These are phyloP conservation scores for Sanghuangporus weigelae DNA, from an alignment of 1,284 basidiomycete species.

Conservation along the genomic window DNA sequence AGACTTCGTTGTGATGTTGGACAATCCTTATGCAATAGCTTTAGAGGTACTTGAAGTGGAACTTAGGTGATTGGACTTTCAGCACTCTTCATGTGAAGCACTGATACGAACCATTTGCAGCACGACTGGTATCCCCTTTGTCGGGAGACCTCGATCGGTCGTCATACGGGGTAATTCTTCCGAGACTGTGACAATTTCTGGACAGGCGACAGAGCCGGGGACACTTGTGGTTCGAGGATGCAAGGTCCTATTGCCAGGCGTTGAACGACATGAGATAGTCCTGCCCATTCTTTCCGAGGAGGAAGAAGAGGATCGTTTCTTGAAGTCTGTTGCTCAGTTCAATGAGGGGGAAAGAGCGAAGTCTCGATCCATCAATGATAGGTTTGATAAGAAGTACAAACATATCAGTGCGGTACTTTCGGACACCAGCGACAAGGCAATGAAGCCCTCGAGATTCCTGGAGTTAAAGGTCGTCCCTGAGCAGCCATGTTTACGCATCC, in stretches of 20 bases:
- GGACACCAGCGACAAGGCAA: slow-evolving; percentile 27
- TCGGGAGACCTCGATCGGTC: slow-evolving; percentile 53
- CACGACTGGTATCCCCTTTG: slow-evolving; percentile 76
- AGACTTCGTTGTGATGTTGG: slow-evolving; percentile 80
- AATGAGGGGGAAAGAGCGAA: slow-evolving; percentile 68
- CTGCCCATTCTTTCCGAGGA: slow-evolving; percentile 71
- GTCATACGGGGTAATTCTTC: slow-evolving; percentile 70
- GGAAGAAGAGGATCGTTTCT: slow-evolving; percentile 59
- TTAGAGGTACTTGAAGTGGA: slow-evolving; percentile 79
- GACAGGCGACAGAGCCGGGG: slow-evolving; percentile 64
- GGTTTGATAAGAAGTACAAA: slow-evolving; percentile 34
- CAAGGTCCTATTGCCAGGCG: slow-evolving; percentile 70
- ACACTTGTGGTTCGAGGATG: slow-evolving; percentile 74
- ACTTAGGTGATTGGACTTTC: slow-evolving; percentile 53
- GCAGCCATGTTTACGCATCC: slow-evolving; percentile 81
- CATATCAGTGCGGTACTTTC: slow-evolving; percentile 22
- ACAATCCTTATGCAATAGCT: slow-evolving; percentile 89
- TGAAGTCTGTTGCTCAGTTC: slow-evolving; percentile 51
- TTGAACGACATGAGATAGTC: slow-evolving; percentile 66
- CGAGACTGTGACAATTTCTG: slow-evolving; percentile 70
- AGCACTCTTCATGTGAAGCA: too few relatives aligned
- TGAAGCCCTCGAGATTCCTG: slow-evolving; percentile 42
- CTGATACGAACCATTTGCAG: slow-evolving; percentile 34
- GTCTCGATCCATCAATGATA: slow-evolving; percentile 62
- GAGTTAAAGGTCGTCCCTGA: slow-evolving; percentile 79